Conservation (phyloP, 306 rosid genomes). For the Medicago arabica region DNA sequence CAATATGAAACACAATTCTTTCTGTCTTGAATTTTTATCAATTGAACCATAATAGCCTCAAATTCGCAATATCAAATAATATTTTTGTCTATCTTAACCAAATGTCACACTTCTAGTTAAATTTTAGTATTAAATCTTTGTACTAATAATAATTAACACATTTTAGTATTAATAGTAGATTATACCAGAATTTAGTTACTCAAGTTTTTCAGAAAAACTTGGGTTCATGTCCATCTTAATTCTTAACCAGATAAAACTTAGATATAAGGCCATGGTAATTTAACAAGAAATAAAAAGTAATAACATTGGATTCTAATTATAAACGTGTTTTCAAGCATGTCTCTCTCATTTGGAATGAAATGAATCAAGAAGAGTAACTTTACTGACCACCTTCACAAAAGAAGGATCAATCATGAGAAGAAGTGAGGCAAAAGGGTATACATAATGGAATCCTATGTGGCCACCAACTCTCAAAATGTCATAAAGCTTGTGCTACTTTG, state of each 20-base stretch:
- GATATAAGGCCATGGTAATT: neutral
- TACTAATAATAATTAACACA: no score
- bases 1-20: no score
- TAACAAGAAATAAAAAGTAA: neutral
- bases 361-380: conserved; percentile 11
- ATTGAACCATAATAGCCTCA: no score
- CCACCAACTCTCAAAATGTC: conserved; percentile 44
- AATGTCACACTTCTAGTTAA: no score
- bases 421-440: conserved; percentile 39
- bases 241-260: conserved; percentile 9
- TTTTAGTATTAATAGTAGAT: no score
- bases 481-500: conserved; percentile 51
- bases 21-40: no score
- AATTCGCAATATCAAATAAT: no score
- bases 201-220: no score
- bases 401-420: conserved; percentile 39
- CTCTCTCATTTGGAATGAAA: neutral
- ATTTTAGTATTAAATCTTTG: no score
- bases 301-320: neutral
- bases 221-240: neutral
- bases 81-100: no score
- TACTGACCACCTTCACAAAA: conserved; percentile 36
- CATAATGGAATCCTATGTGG: conserved; percentile 51
- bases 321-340: conserved; percentile 10
- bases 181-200: no score